These are phyloP conservation scores for Neurospora sp. DNA, from an alignment of 495 filamentous ascomycete genomes.

Conservation along the genomic window DNA sequence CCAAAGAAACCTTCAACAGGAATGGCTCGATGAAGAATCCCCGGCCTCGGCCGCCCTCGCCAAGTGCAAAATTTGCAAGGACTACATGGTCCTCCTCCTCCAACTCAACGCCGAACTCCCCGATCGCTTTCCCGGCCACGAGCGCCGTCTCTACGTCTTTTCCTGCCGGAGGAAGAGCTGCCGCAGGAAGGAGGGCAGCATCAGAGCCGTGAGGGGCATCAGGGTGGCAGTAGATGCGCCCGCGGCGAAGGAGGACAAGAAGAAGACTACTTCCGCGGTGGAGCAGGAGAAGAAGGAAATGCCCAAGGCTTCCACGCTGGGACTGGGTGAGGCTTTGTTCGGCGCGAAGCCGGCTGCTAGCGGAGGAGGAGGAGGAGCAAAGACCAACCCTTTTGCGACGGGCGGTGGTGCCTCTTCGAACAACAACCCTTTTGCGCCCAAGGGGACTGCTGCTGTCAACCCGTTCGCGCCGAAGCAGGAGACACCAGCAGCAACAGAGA, in stretches of 20 bases:
- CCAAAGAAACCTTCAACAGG: slow-evolving; percentile 34
- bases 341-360: slow-evolving; percentile 30
- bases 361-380: not conserved
- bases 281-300: not conserved
- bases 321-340: slow-evolving; percentile 48
- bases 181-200: slow-evolving; percentile 69
- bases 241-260: slow-evolving; percentile 10
- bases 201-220: slow-evolving; percentile 60
- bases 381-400: slow-evolving; percentile 47
- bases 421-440: slow-evolving; percentile 35
- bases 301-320: slow-evolving; percentile 11
- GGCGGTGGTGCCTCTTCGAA: slow-evolving; percentile 25
- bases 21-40: slow-evolving; percentile 62
- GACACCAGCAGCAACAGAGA: slow-evolving; percentile 18
- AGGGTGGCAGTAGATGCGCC: slow-evolving; percentile 32
- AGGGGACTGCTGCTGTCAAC: slow-evolving; percentile 19
- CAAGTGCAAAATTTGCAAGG: slow-evolving; percentile 82
- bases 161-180: slow-evolving; percentile 70
- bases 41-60: slow-evolving; percentile 71
- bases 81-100: slow-evolving; percentile 71
- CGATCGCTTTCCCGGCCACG: slow-evolving; percentile 72
- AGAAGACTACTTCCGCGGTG: slow-evolving; percentile 6
- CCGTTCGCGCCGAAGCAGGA: slow-evolving; percentile 23
- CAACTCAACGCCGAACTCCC: slow-evolving; percentile 89
- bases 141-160: slow-evolving; percentile 78